phyloP scores from a whole-genome alignment of 371 early-diverging fungal species.

The Mortierella sp. region DNA sequence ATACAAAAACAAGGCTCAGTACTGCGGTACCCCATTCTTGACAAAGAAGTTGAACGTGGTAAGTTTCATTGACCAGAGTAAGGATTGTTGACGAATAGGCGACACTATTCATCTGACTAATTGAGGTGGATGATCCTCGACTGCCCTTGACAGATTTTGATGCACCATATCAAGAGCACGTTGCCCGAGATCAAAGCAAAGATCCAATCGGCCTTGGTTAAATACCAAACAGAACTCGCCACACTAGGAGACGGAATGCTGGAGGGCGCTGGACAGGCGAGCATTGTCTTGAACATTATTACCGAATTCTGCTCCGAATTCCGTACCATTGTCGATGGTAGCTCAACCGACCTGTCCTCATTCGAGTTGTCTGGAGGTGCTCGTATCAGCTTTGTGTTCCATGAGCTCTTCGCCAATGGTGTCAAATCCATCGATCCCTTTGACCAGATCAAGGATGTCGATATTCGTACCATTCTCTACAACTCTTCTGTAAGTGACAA shows the following conservation, averaged over 20 bases:
- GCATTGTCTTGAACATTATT: slow-evolving; percentile 92
- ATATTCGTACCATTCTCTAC: slow-evolving; percentile 98
- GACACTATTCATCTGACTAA: neutral
- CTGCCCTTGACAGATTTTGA: slow-evolving; percentile 77
- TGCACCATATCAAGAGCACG: slow-evolving; percentile 97
- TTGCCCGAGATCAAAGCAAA: slow-evolving; percentile 98
- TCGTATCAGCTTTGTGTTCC: slow-evolving; percentile 98
- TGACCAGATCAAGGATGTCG: slow-evolving; percentile 96
- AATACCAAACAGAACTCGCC: slow-evolving; percentile 87
- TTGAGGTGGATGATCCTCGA: neutral
- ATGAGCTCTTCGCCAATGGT: slow-evolving; percentile 94
- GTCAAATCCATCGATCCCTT: slow-evolving; percentile 95
- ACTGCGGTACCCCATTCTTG: slow-evolving; percentile 98
- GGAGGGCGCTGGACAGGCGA: slow-evolving; percentile 77
- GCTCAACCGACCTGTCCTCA: slow-evolving; percentile 89
- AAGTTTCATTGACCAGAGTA: slow-evolving; percentile 18
- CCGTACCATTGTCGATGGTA: slow-evolving; percentile 93
- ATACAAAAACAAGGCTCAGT: slow-evolving; percentile 95
- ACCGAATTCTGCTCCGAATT: slow-evolving; percentile 98
- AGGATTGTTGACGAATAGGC: too few relatives aligned
- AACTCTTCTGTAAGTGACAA: slow-evolving; percentile 86
- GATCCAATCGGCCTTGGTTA: slow-evolving; percentile 83
- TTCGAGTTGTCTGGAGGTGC: slow-evolving; percentile 98
- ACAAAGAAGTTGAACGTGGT: slow-evolving; percentile 95
- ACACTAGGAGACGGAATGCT: slow-evolving; percentile 92